phyloP scores from a whole-genome alignment of 148 eudicot species.

The Camellia sinensis region DNA sequence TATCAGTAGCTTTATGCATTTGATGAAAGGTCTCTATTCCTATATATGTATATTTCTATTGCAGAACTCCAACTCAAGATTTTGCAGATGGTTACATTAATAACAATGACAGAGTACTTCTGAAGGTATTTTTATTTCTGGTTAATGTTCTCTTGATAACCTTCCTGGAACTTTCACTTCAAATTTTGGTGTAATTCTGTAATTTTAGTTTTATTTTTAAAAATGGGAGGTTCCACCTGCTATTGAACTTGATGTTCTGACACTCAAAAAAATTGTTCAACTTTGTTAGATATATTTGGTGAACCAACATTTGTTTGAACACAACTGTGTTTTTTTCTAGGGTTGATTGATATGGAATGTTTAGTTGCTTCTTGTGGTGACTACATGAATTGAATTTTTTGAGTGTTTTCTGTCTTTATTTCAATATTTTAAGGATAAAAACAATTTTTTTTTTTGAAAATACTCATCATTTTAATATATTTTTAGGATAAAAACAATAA shows the following conservation, averaged over 20 bases:
- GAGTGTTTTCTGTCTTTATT: neutral
- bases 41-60: neutral
- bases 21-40: neutral
- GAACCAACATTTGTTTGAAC: neutral
- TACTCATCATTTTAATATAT: too few species aligned
- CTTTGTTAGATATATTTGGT: neutral
- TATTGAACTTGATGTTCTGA: neutral
- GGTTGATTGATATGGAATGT: neutral
- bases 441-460: too few species aligned
- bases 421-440: neutral
- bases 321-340: neutral
- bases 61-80: slow-evolving; percentile 66
- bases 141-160: neutral
- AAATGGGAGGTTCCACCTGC: neutral
- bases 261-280: neutral
- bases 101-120: slow-evolving; percentile 50
- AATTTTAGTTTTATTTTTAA: neutral
- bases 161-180: neutral
- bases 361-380: neutral
- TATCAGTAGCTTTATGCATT: neutral
- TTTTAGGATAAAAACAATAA: too few species aligned
- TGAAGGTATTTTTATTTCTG: slow-evolving; percentile 25
- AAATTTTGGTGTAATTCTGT: too few species aligned
- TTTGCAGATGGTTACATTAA: slow-evolving; percentile 52
- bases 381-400: neutral